These are phyloP conservation scores for Glonium stellatum DNA, from an alignment of 495 filamentous ascomycete genomes.

Conservation along the genomic window DNA sequence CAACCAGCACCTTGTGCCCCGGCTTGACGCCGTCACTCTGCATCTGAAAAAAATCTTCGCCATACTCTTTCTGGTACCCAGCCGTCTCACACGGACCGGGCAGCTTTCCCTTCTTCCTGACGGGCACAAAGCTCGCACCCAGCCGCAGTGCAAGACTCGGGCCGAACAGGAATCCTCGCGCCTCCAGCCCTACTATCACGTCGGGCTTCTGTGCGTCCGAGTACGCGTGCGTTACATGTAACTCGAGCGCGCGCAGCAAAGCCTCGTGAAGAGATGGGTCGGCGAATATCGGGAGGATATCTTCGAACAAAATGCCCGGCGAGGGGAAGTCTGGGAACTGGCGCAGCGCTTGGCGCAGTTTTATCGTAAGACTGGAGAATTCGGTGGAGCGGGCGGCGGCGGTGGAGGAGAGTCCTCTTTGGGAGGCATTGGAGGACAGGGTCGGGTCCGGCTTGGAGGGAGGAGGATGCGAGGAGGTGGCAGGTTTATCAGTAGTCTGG, in stretches of 20 bases:
- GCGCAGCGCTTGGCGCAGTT: constrained; percentile 53
- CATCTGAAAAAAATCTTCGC: constrained; percentile 93
- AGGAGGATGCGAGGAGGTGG: constrained; percentile 36
- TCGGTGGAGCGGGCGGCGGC: constrained; percentile 38
- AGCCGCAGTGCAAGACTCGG: constrained; percentile 80
- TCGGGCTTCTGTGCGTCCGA: constrained; percentile 59
- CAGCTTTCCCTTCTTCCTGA: constrained; percentile 94
- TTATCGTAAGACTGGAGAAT: constrained; percentile 76
- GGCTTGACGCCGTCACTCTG: constrained; percentile 75
- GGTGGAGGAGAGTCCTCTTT: constrained; percentile 40
- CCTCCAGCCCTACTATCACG: constrained; percentile 88
- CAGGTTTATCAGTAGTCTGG: constrained; percentile 13
- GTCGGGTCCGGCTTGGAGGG: constrained; percentile 35
- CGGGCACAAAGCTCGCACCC: constrained; percentile 84
- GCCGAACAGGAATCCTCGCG: constrained; percentile 92
- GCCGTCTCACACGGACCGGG: constrained; percentile 81
- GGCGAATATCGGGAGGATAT: constrained; percentile 95
- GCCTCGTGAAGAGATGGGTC: constrained; percentile 64
- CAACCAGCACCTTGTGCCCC: constrained; percentile 83
- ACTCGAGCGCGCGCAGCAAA: constrained; percentile 78
- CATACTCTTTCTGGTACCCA: constrained; percentile 91
- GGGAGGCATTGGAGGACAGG: constrained; percentile 28
- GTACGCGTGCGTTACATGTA: constrained; percentile 59
- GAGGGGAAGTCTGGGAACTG: constrained; percentile 92
- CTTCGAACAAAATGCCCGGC: constrained; percentile 92